Evolutionary conservation across 495 filamentous ascomycete species (phyloP), one percentile per base, ranked within the genome.

Genomic region (Darksidea phi): DNA sequence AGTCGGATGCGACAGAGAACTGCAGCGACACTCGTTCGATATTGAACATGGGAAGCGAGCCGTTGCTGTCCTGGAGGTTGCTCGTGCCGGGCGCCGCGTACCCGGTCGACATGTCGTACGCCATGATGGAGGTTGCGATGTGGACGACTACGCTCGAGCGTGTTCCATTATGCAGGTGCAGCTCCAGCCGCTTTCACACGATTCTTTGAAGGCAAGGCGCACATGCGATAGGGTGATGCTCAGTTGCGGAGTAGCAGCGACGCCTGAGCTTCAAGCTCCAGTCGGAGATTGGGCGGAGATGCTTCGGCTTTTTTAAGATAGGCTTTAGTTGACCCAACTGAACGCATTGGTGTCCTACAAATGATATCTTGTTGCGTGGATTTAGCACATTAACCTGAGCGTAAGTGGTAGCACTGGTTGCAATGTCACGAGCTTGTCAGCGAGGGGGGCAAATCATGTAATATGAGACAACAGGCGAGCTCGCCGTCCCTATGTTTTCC

Each of bases 1-100:
- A 97, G 74, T 96, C 89, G 64, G 90, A 88, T 21, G 91, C 87
- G 63, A 97, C 85, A 26, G 86, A 82, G 78, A 97, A 97, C 68
- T 91, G 88, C 48, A 97, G 88, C 77, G 90, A 85, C 18, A 98
- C 94, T 58, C 79, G 85, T 73, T 93, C 87, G 69, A 97, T 85
- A 69, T 95, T 86, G 79, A 98, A 97, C 73, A 97, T 95, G 61
- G 91, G 89, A 26, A 91, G 79, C 46, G 85, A 75, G 47, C 80
- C 80, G 63, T 86, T 82, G 50, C 87, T 76, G 67, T 88, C 83
- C 60, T 82, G 80, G 36, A 81, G 70, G 74, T 74, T 74, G 62
- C 63, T 71, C 46, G 70, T 63, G 50, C 64, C 58, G 43, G 59
- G 59, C 36, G 80, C 74, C 73, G 77, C 79, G 75, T 82, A 84